Evolutionary conservation across 768 basidiomycete species (phyloP).

Genomic region (Kwoniella newhampshirensis): DNA sequence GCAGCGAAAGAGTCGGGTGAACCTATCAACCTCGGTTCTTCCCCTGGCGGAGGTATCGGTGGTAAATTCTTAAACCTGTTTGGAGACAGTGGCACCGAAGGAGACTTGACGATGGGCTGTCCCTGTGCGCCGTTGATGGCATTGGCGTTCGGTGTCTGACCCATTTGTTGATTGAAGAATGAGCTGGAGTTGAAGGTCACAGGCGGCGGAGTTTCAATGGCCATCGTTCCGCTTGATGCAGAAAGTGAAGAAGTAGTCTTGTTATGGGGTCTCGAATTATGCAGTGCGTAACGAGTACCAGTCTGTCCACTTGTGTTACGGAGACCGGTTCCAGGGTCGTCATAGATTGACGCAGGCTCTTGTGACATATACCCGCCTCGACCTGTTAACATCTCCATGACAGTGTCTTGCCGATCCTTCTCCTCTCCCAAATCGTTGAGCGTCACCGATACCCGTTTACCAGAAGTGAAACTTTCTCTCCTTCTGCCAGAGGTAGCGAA

Average conservation of each 20-base stretch:
- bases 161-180: constrained; percentile 15
- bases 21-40: constrained; percentile 7
- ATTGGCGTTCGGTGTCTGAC: background rate
- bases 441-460: constrained; percentile 3
- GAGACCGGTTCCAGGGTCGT: constrained; percentile 67
- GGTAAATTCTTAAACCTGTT: constrained; percentile 48
- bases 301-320: constrained; percentile 61
- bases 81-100: constrained; percentile 25
- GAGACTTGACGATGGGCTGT: constrained; percentile 8
- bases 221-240: constrained; percentile 30
- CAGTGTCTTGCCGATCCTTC: constrained; percentile 11
- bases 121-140: background rate
- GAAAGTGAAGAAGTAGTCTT: constrained; percentile 42
- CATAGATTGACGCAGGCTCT: constrained; percentile 12
- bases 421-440: constrained; percentile 10
- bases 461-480: constrained; percentile 31
- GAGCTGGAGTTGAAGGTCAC: constrained; percentile 3
- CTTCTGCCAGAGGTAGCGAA: constrained; percentile 28
- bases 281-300: constrained; percentile 63
- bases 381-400: constrained; percentile 19
- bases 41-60: constrained; percentile 36
- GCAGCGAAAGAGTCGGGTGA: constrained; percentile 25
- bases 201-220: constrained; percentile 29
- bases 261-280: constrained; percentile 29
- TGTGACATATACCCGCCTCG: constrained; percentile 9